Evolutionary conservation across 371 early-diverging fungal species (phyloP), one percentile per base, ranked within the genome.

Genomic region (Mucor racemosus): DNA sequence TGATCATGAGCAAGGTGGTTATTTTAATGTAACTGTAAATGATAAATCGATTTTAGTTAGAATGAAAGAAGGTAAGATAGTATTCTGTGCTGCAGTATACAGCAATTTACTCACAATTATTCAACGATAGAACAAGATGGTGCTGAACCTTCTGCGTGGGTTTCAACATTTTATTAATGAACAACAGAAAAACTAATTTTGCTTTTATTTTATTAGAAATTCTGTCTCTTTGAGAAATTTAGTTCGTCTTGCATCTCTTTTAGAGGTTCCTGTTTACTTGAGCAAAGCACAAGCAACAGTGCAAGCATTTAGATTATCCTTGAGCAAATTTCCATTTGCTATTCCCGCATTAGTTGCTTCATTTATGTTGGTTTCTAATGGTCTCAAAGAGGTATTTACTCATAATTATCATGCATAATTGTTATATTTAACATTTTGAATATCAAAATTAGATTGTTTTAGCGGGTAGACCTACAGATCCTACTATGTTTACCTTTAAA

Each of bases 61-160:
- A 56, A 57, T 87, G 75, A 90, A 90, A 67, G 89, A 90, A 70
- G 86, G 87, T 84, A 69, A 67, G 41, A 41, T 19, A 41, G 55
- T 36, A 21, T 19, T 60, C 36, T 42, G 33, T 34, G 33, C 21
- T 35, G 19, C 5, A 21, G 11, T 1, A 9, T 58, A 1, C 19
- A 17, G 5, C 15, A 9, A 6, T 39, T n/a, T 38, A 8, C 15
- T 35, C 26, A 26, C 3, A 26, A 26, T 26, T 26, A 26, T 3
- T 26, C n/a, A n/a, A 26, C 3, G 26, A 2, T 48, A 61, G 90
- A 87, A 58, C 85, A 87, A 70, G 90, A 90, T 71, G 88, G 88
- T 15, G 88, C 90, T 0, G 90, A 90, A 65, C 90, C 90, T 17
- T 81, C 89, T 33, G 69, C 84, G 76, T 80, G 70, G 66, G 77